Percentiles rank a stretch among this genome's conserved stretches.
These are phyloP conservation scores for Fusarium chlamydosporum DNA, from an alignment of 2,329 filamentous ascomycete species.

Conservation along the genomic window DNA sequence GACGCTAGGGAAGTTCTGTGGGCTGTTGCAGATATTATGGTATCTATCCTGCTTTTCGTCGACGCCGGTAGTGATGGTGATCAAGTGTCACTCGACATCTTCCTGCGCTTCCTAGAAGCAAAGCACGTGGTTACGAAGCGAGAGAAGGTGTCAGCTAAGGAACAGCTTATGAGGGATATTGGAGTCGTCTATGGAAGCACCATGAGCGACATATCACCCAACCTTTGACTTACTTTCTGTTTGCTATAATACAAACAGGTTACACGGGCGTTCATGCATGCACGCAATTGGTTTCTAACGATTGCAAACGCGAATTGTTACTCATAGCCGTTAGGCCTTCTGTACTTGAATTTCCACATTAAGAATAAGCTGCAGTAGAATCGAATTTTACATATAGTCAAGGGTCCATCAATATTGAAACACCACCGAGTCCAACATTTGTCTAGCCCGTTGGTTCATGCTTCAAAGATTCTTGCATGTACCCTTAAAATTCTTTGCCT, in stretches of 20 bases:
- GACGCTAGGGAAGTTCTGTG: constrained; percentile 63
- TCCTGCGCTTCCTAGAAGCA: constrained; percentile 56
- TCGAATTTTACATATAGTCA: neutral
- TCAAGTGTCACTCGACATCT: constrained; percentile 57
- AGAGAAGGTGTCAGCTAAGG: constrained; percentile 34
- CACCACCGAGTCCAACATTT: too few relatives aligned
- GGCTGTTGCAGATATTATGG: constrained; percentile 60
- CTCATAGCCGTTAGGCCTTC: neutral
- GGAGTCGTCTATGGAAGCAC: constrained; percentile 57
- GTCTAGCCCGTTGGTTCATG: too few relatives aligned
- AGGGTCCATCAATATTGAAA: neutral
- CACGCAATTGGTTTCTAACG: neutral
- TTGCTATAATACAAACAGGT: too few relatives aligned
- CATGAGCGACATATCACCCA: constrained; percentile 29
- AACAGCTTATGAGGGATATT: constrained; percentile 53
- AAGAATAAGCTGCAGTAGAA: neutral
- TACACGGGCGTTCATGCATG: neutral
- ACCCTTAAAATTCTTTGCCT: constrained; percentile 49
- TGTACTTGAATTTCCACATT: neutral
- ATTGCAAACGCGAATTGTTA: neutral
- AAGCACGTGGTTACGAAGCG: constrained; percentile 43
- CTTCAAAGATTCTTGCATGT: constrained; percentile 44
- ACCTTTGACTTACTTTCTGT: constrained; percentile 42
- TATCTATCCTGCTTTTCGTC: constrained; percentile 60
- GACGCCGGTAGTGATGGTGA: constrained; percentile 58